Conservation (phyloP, 1,284 basidiomycete genomes). For the Fistulinella cinereoalba region DNA sequence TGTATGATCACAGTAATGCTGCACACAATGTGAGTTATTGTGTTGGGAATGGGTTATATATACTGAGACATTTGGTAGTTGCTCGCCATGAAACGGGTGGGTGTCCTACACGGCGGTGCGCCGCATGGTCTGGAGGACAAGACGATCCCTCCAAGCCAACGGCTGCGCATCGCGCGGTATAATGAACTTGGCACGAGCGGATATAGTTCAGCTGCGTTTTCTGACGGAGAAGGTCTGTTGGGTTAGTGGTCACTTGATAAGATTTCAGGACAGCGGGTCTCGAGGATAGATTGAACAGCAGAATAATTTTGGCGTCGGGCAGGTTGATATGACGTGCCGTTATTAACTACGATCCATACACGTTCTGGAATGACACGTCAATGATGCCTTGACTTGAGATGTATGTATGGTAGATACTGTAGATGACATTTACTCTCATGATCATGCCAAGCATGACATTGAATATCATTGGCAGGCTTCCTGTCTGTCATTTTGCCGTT, state of each 20-base stretch:
- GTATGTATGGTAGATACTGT: no score
- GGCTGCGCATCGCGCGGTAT: constrained; percentile 65
- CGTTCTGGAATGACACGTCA: neutral
- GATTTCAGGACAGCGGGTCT: neutral
- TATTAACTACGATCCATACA: constrained; percentile 16
- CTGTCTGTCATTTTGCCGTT: no score
- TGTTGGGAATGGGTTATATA: neutral
- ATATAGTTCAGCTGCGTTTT: constrained; percentile 34
- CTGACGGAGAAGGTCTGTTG: constrained; percentile 35
- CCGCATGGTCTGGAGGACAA: constrained; percentile 60
- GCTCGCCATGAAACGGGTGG: constrained; percentile 89
- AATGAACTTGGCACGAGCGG: constrained; percentile 49
- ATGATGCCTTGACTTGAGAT: no score
- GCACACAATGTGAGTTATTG: constrained; percentile 70
- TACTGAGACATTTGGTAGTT: constrained; percentile 41
- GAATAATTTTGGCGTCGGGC: neutral
- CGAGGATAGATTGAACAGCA: constrained; percentile 4
- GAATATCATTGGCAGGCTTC: no score
- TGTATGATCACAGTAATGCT: constrained; percentile 92
- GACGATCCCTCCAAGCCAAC: constrained; percentile 62
- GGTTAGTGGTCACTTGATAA: constrained; percentile 16
- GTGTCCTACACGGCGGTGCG: constrained; percentile 76
- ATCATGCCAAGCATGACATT: no score
- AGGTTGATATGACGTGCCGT: neutral
- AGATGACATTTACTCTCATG: no score